Base-by-base conservation (phyloP, 495 filamentous ascomycete genomes). In the Trichoderma asperelloides region DNA sequence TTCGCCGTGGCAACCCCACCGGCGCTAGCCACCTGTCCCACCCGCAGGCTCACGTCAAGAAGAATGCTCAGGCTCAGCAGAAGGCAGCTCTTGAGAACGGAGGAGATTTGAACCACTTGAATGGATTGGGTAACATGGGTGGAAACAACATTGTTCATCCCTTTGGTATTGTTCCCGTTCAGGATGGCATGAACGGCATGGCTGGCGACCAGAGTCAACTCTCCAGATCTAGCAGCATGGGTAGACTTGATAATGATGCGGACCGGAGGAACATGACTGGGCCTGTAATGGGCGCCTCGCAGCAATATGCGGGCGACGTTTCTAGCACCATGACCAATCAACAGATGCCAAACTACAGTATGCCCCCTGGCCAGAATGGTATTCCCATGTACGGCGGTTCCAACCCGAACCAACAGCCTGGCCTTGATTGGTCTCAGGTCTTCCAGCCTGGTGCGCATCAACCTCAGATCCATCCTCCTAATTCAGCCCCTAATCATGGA, bases 1-100 rank as follows among this genome's bases (percentile, higher is more conserved):
- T 96, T 65, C 87, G 95, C 70, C 87, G 95, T 70, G 95, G 95
- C 60, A 97, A 97, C 80, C 94, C 94, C 30, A 96, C 90, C 27
- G 93, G 92, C 66, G 90, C 88, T 67, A 95, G 87, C 71, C 94
- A 98, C 83, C 79, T 98, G 73, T 92, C 92, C 66, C 91, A 96
- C 78, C 89, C 95, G 51, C 89, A 93, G 77, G 90, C 90, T 68
- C 91, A 95, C 78, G 81, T 93, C 69, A 92, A 92, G 81, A 91
- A 90, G 76, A 80, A 81, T 66, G 76, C 79, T n/a, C 78, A 82
- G 69, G 77, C 81, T 16, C 85, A 88, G 71, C 84, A 89, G 76
- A 75, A 75, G 57, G 70, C 74, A 49, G 74, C 70, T 62, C 33
- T 64, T 23, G 62, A 43, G n/a, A 77, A 74, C 49, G 79, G 82